Evolutionary conservation across 202 grass and related monocot species (phyloP).

Genomic region (Cymbopogon flexuosus): DNA sequence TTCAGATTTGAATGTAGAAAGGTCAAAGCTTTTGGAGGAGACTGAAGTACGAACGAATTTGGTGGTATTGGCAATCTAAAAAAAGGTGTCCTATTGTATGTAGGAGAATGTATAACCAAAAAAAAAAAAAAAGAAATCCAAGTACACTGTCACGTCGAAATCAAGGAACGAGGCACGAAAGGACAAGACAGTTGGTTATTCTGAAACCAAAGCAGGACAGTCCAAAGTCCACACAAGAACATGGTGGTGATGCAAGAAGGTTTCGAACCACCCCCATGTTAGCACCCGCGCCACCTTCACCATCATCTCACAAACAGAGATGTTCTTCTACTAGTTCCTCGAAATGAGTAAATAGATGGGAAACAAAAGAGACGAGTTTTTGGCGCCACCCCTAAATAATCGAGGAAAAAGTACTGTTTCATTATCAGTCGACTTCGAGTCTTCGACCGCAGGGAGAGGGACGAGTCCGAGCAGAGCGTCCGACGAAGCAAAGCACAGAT

Average conservation of each 20-base stretch:
- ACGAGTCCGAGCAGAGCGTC: not conserved
- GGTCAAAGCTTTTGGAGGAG: slow-evolving; percentile 5
- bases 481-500: not conserved
- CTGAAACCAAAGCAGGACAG: not conserved
- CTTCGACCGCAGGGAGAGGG: not conserved
- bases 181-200: slow-evolving; percentile 23
- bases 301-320: not conserved
- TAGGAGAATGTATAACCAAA: not conserved
- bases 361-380: not conserved
- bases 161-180: slow-evolving; percentile 19
- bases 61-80: not conserved
- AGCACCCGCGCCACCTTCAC: not conserved
- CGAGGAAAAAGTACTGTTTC: not conserved
- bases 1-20: not conserved
- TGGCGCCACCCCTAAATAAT: not conserved
- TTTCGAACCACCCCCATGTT: slow-evolving; percentile 17
- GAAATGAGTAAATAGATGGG: not conserved
- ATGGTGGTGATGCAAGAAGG: slow-evolving; percentile 13
- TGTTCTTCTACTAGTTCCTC: not conserved
- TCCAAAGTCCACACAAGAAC: slow-evolving; percentile 19
- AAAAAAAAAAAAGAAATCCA: slow-evolving; percentile 25
- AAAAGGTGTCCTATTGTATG: too few relatives aligned
- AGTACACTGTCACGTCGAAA: slow-evolving; percentile 33
- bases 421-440: too few relatives aligned
- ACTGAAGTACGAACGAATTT: slow-evolving; percentile 13